These are phyloP conservation scores for Aspergillus nanangensis DNA, from an alignment of 495 filamentous ascomycete species.

Conservation along the genomic window DNA sequence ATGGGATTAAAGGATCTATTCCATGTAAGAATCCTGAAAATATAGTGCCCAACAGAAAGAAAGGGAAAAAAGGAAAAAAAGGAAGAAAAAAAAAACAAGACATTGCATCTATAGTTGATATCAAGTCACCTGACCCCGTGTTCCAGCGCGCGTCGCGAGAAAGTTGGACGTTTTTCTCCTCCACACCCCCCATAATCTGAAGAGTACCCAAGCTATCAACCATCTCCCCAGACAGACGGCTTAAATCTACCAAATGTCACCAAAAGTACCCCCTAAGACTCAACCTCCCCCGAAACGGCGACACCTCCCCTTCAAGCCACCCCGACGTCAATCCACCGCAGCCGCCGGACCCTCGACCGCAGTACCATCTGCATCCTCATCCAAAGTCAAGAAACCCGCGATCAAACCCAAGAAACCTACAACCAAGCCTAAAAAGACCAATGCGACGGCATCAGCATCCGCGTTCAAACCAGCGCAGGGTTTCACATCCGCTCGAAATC, in stretches of 20 bases:
- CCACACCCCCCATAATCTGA: neutral
- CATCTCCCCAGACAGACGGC: too few species aligned
- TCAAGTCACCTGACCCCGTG: slow-evolving; percentile 35
- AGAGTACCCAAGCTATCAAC: too few species aligned
- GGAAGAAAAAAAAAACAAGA: neutral
- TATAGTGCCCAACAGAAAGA: too few species aligned
- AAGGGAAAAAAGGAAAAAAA: too few species aligned
- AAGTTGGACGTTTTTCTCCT: neutral
- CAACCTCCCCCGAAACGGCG: slow-evolving; percentile 37
- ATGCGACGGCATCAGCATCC: too few species aligned
- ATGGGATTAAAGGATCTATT: too few species aligned
- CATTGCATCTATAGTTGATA: neutral
- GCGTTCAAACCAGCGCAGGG: too few species aligned
- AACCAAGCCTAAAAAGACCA: slow-evolving; percentile 1
- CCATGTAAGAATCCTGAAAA: too few species aligned
- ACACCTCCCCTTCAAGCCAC: slow-evolving; percentile 48
- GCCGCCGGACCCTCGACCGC: slow-evolving; percentile 6
- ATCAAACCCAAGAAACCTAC: slow-evolving; percentile 8
- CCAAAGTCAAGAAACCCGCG: slow-evolving; percentile 13
- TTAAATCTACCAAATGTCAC: neutral
- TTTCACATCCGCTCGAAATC: too few species aligned
- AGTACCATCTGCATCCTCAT: slow-evolving; percentile 8
- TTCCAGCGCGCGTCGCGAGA: slow-evolving; percentile 6
- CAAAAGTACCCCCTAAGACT: slow-evolving; percentile 33
- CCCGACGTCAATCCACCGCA: slow-evolving; percentile 31